A percentile compares a stretch with the other conserved stretches of the same genome.
Evolutionary conservation across 2,329 filamentous ascomycete genomes (phyloP).

Genomic region (Sporothrix pallida): DNA sequence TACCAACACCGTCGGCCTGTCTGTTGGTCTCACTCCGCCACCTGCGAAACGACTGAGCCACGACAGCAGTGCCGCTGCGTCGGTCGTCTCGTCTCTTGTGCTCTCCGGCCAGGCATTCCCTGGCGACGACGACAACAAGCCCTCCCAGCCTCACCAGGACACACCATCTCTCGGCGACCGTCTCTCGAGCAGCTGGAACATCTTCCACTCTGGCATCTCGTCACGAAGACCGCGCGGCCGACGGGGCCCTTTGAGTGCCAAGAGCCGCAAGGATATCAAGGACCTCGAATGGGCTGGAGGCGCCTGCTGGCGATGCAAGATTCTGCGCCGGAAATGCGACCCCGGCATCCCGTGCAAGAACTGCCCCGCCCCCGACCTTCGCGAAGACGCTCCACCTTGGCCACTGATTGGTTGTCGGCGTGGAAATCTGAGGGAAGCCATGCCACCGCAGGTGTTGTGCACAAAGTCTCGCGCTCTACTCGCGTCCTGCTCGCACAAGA

Average conservation of each 20-base stretch:
- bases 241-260: conserved; percentile 42
- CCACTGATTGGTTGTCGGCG: conserved; percentile 44
- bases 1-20: conserved; percentile 27
- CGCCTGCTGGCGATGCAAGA: conserved; percentile 45
- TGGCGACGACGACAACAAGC: conserved; percentile 17
- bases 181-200: conserved; percentile 38
- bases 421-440: conserved; percentile 41
- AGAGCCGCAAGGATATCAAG: conserved; percentile 43
- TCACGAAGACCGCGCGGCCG: conserved; percentile 42
- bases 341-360: conserved; percentile 42
- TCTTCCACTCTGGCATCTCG: conserved; percentile 38
- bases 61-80: conserved; percentile 30
- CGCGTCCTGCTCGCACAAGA: conserved; percentile 30
- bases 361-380: conserved; percentile 43
- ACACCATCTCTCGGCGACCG: conserved; percentile 37
- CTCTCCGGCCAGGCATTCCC: neutral
- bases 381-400: conserved; percentile 44
- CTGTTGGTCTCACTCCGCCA: conserved; percentile 25
- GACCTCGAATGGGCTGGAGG: conserved; percentile 42
- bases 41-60: conserved; percentile 16
- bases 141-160: conserved; percentile 19
- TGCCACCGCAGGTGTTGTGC: conserved; percentile 41
- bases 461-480: conserved; percentile 37
- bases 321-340: conserved; percentile 43
- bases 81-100: conserved; percentile 22